These are phyloP conservation scores for Quercus phellos DNA, from an alignment of 331 rosid species.

Conservation along the genomic window DNA sequence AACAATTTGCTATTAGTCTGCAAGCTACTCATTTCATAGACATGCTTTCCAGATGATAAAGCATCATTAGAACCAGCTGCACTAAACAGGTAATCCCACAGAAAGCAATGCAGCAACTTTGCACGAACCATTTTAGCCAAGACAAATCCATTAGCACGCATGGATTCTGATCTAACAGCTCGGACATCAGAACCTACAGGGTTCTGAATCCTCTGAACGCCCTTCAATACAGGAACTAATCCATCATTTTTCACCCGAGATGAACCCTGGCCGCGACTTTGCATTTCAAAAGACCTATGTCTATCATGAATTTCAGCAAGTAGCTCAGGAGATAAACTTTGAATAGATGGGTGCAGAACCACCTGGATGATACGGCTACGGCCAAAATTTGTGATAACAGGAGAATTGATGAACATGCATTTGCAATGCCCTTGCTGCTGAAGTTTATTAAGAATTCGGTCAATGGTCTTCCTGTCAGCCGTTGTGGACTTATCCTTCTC, in stretches of 20 bases:
- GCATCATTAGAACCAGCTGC: slow-evolving; percentile 29
- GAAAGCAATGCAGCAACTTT: slow-evolving; percentile 71
- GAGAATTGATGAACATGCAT: slow-evolving; percentile 53
- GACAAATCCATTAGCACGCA: slow-evolving; percentile 84
- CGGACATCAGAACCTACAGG: slow-evolving; percentile 34
- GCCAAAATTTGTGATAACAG: slow-evolving; percentile 63
- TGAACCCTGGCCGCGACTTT: slow-evolving; percentile 47
- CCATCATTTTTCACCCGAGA: slow-evolving; percentile 47
- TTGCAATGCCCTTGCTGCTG: slow-evolving; percentile 66
- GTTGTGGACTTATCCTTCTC: slow-evolving; percentile 65
- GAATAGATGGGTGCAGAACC: slow-evolving; percentile 72
- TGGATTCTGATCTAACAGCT: slow-evolving; percentile 55
- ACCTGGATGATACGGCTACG: slow-evolving; percentile 46
- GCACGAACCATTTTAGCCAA: slow-evolving; percentile 94
- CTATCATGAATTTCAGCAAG: slow-evolving; percentile 68
- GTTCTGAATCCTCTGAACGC: slow-evolving; percentile 56
- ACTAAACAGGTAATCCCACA: slow-evolving; percentile 65
- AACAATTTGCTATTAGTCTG: slow-evolving; percentile 59
- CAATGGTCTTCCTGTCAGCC: slow-evolving; percentile 70
- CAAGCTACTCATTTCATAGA: slow-evolving; percentile 39
- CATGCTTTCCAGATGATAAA: slow-evolving; percentile 35
- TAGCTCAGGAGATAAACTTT: slow-evolving; percentile 57
- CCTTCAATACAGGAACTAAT: slow-evolving; percentile 64
- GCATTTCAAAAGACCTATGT: slow-evolving; percentile 64
- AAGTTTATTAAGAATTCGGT: slow-evolving; percentile 63